Conservation (phyloP, 495 filamentous ascomycete genomes). For the Neurospora tetrasperma region DNA sequence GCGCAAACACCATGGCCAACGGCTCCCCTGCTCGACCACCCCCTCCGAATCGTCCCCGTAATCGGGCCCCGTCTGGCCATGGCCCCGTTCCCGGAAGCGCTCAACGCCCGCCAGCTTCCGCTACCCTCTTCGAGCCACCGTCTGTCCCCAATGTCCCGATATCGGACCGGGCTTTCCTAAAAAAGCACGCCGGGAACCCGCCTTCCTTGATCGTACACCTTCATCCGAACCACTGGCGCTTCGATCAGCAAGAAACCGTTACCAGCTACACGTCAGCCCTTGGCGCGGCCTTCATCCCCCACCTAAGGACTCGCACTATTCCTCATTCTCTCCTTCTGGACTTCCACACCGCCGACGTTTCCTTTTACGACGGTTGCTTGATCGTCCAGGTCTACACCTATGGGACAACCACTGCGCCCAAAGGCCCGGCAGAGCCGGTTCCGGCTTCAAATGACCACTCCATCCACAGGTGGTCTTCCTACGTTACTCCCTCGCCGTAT, state of each 20-base stretch:
- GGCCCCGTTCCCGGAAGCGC: conserved; percentile 18
- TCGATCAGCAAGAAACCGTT: conserved; percentile 88
- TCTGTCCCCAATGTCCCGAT: conserved; percentile 34
- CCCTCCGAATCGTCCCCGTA: conserved; percentile 36
- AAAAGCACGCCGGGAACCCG: conserved; percentile 62
- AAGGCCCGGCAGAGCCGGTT: conserved; percentile 37
- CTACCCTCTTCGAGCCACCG: background rate
- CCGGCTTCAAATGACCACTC: conserved; percentile 59
- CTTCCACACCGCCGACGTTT: conserved; percentile 53
- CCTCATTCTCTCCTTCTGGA: conserved; percentile 46
- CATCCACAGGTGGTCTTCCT: conserved; percentile 80
- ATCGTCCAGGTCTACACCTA: conserved; percentile 90
- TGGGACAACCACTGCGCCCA: background rate
- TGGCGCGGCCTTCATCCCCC: conserved; percentile 62
- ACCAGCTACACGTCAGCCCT: conserved; percentile 88
- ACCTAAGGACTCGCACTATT: conserved; percentile 41
- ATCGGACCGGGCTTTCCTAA: conserved; percentile 65
- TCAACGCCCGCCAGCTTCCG: background rate
- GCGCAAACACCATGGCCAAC: conserved; percentile 35
- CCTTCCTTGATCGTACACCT: conserved; percentile 84
- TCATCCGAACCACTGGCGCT: conserved; percentile 75
- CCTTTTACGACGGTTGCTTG: conserved; percentile 92
- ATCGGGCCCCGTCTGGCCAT: conserved; percentile 42
- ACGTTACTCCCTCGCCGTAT: conserved; percentile 78
- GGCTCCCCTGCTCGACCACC: conserved; percentile 20